Percentiles rank a stretch among this genome's conserved stretches.
phyloP scores from a whole-genome alignment of 805 yeast species.

The Ogataea kodamae region DNA sequence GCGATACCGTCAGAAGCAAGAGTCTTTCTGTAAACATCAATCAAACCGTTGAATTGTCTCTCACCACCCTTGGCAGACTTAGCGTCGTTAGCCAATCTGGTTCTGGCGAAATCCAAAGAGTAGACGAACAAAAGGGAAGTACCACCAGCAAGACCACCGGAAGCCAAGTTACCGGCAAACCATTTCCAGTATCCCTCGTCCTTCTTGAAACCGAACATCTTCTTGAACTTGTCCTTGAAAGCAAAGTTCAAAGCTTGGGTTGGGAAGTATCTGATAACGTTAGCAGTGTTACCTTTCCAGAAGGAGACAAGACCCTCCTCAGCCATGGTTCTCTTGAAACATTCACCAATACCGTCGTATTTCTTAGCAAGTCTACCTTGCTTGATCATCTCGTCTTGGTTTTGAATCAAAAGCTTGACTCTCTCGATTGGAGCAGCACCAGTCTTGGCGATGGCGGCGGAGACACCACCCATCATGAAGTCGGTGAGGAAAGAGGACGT shows the following conservation, averaged over 20 bases:
- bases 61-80: constrained; percentile 89
- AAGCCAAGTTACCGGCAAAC: constrained; percentile 98
- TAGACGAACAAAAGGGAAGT: constrained; percentile 87
- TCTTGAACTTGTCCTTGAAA: constrained; percentile 96
- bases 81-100: constrained; percentile 98
- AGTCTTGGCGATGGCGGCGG: constrained; percentile 98
- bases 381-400: constrained; percentile 97
- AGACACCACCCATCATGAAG: constrained; percentile 97
- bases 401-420: constrained; percentile 93
- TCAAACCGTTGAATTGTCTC: constrained; percentile 95
- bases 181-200: constrained; percentile 88
- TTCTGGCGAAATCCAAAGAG: constrained; percentile 98
- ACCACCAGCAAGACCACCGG: constrained; percentile 99
- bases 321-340: constrained; percentile 92
- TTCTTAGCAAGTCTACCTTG: constrained; percentile 88
- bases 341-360: constrained; percentile 88
- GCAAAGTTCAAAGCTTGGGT: constrained; percentile 98
- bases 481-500: constrained; percentile 53
- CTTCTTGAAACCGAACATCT: constrained; percentile 95
- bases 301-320: constrained; percentile 89
- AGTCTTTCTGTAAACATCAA: constrained; percentile 96
- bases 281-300: constrained; percentile 99
- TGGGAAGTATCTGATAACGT: constrained; percentile 98
- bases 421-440: constrained; percentile 98
- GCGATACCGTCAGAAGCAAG: constrained; percentile 94